phyloP scores from a whole-genome alignment of 345 rosid genomes.

The Viola odorata region DNA sequence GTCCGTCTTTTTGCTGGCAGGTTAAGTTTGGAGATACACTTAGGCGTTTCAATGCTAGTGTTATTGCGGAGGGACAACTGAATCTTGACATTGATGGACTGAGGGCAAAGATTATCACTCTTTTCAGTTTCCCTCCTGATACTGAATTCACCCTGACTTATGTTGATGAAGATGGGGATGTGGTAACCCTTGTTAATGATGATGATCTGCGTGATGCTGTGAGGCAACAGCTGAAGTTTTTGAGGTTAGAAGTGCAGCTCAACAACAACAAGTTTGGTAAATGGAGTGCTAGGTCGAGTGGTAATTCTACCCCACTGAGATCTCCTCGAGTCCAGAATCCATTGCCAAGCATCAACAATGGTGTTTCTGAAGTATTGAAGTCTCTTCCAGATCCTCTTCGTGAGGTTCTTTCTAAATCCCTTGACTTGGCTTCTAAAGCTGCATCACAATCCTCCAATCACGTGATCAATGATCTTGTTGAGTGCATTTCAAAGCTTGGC shows the following conservation, averaged over 20 bases:
- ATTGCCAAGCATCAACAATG: conserved; percentile 30
- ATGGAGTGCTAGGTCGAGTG: conserved; percentile 40
- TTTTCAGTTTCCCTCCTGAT: conserved; percentile 52
- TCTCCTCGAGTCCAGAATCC: conserved; percentile 34
- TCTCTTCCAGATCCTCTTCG: conserved; percentile 58
- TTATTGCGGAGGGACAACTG: conserved; percentile 48
- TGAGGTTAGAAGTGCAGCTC: conserved; percentile 50
- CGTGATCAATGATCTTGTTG: conserved; percentile 33
- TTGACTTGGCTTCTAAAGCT: conserved; percentile 55
- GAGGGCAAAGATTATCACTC: conserved; percentile 53
- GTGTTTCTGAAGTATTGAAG: conserved; percentile 48
- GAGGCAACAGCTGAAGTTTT: conserved; percentile 66
- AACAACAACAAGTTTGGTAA: conserved; percentile 26
- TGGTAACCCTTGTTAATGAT: conserved; percentile 69
- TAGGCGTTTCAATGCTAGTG: conserved; percentile 65
- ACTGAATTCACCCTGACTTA: conserved; percentile 59
- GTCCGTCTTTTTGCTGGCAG: conserved; percentile 30
- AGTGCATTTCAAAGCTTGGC: conserved; percentile 36
- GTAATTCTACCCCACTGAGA: conserved; percentile 50
- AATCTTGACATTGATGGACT: conserved; percentile 60
- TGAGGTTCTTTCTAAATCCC: conserved; percentile 45
- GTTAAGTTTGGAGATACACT: conserved; percentile 66
- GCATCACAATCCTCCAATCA: conserved; percentile 31
- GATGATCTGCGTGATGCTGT: conserved; percentile 64
- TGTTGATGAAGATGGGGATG: conserved; percentile 87